Evolutionary conservation across 2,329 filamentous ascomycete species (phyloP), one percentile per base, ranked within the genome.

Genomic region (Xylaria sp.): DNA sequence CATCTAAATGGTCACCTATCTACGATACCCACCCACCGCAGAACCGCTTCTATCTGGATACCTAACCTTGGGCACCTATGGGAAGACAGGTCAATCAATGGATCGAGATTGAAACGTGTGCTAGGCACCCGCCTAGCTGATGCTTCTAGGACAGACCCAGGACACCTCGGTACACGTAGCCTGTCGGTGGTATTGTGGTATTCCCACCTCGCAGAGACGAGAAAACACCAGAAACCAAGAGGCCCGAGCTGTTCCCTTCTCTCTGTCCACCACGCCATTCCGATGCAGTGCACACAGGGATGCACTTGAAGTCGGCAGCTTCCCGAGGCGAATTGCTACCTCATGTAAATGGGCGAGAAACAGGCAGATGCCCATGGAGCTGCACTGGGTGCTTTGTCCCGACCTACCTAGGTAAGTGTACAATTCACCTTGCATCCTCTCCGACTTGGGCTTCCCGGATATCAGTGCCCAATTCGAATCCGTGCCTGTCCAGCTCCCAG

Each of bases 401-500:
- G 13, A 25, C 50, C 25, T 42, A 63, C 42, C 20, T 49, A 63
- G 44, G 31, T 22, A 57, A 45, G 22, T 63, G 51, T 63, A 55
- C 51, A 51, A 44, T 31, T 58, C 61, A 58, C 61, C 61, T 51
- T 55, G 61, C 54, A 58, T 58, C 22, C 17, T n/a, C 39, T 31
- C 27, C 15, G 25, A 42, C 53, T 55, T 55, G 36, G 47, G 27
- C 45, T 20, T 20, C 36, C 27, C 27, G 54, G 44, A 39, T 45
- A 47, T 63, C 54, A 38, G 47, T 55, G 38, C 27, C 45, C 36
- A 50, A 59, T 44, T 11, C 29, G 33, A 58, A 36, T 45, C 5
- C 20, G 11, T 51, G 38, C 22, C 54, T 51, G n/a, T 22, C 22
- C 33, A 13, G 5, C 39, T 25, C 25, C 9, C 15, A 38, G 33